Conservation (phyloP, 331 rosid genomes). For the Cydonia oblonga region DNA sequence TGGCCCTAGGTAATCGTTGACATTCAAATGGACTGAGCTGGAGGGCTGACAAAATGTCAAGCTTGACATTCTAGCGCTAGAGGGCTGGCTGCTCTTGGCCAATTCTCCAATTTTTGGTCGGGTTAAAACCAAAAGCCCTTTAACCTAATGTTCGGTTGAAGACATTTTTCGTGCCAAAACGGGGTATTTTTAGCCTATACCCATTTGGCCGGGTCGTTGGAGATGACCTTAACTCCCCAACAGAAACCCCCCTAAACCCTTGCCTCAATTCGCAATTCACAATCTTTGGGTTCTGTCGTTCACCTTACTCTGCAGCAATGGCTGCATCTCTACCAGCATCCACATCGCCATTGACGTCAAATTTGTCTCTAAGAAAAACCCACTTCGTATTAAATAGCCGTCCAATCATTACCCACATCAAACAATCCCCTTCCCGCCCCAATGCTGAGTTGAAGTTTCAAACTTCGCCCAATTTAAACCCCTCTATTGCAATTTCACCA, state of each 20-base stretch:
- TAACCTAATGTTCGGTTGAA: too few species aligned
- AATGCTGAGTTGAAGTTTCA: slow-evolving; percentile 12
- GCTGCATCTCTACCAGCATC: slow-evolving; percentile 23
- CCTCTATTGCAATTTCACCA: slow-evolving; percentile 9
- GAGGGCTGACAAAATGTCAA: too few species aligned
- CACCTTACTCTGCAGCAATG: slow-evolving; percentile 21
- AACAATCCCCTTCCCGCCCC: slow-evolving; percentile 12
- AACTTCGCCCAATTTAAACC: slow-evolving; percentile 4
- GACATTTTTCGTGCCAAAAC: too few species aligned
- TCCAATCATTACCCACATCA: not conserved
- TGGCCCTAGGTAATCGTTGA: too few species aligned
- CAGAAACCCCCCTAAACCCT: not conserved
- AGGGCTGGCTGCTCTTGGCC: too few species aligned
- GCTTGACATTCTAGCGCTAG: too few species aligned
- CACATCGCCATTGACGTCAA: slow-evolving; percentile 24
- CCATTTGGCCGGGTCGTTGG: too few species aligned
- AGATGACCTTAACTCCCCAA: not conserved
- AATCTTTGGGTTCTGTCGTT: not conserved
- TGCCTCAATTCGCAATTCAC: not conserved
- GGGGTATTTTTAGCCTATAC: too few species aligned
- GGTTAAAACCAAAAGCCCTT: too few species aligned
- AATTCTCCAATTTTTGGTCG: too few species aligned
- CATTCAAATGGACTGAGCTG: too few species aligned
- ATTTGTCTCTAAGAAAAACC: slow-evolving; percentile 30
- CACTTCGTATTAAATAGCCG: slow-evolving; percentile 11